Evolutionary conservation across 805 yeast species (phyloP).

Genomic region (Lipomyces kockii): DNA sequence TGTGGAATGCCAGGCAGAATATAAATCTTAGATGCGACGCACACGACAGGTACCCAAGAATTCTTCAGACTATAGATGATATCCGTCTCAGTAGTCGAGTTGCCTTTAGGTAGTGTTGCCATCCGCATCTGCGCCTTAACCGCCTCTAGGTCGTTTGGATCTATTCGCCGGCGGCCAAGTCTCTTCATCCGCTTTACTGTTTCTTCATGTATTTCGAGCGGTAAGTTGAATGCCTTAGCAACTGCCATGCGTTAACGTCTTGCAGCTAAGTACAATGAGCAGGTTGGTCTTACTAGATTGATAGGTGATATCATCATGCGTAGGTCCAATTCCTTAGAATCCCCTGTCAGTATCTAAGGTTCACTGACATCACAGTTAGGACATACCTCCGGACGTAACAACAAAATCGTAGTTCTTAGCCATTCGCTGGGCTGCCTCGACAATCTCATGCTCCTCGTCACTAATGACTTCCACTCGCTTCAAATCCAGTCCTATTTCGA

Average conservation of each 20-base stretch:
- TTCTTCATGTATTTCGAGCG: conserved; percentile 57
- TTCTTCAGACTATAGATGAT: conserved; percentile 52
- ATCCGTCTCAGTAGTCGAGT: conserved; percentile 37
- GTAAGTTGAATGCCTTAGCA: conserved; percentile 65
- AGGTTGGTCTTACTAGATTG: conserved; percentile 48
- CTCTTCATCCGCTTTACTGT: conserved; percentile 65
- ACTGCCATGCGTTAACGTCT: conserved; percentile 40
- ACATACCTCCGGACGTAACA: conserved; percentile 64
- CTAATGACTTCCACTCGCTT: conserved; percentile 73
- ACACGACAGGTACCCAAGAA: conserved; percentile 85
- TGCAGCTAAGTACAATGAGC: not conserved
- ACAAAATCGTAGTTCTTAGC: conserved; percentile 65
- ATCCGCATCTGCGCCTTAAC: conserved; percentile 68
- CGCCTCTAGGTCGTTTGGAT: conserved; percentile 50
- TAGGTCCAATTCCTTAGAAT: conserved; percentile 66
- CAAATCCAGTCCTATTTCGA: conserved; percentile 66
- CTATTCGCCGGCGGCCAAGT: conserved; percentile 47
- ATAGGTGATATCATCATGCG: conserved; percentile 90
- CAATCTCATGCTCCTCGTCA: conserved; percentile 71
- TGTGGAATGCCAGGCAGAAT: conserved; percentile 86
- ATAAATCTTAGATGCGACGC: conserved; percentile 64
- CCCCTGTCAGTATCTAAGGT: conserved; percentile 40
- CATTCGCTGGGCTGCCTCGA: conserved; percentile 54
- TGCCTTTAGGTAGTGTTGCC: conserved; percentile 73
- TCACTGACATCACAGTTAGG: not conserved